Percentiles rank a stretch among this genome's conserved stretches.
These are phyloP conservation scores for Dothiorella sarmentorum DNA, from an alignment of 2,329 filamentous ascomycete species.

Conservation along the genomic window DNA sequence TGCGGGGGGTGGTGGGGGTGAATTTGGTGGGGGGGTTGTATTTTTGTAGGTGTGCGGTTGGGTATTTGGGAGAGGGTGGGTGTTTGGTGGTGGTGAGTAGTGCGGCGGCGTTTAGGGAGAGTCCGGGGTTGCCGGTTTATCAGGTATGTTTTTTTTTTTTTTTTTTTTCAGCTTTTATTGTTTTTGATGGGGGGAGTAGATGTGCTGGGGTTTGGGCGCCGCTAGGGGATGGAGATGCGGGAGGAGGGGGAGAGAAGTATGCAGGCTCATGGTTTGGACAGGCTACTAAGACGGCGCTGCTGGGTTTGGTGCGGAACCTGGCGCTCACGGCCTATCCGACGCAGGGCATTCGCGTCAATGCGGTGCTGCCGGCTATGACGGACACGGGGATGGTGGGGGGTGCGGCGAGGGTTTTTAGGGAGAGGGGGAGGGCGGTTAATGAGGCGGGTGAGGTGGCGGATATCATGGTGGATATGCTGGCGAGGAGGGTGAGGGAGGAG, in stretches of 20 bases:
- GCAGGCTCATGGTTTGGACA: constrained; percentile 3
- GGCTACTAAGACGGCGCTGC: constrained; percentile 26
- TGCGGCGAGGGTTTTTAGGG: constrained; percentile 21
- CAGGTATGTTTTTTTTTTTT: constrained; percentile 16
- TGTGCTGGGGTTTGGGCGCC: no score
- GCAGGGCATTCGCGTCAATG: constrained; percentile 22
- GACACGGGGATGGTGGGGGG: constrained; percentile 7
- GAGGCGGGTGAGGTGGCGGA: constrained; percentile 23
- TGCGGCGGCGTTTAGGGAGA: constrained; percentile 15
- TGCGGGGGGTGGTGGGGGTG: constrained; percentile 43
- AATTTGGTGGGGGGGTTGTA: constrained; percentile 48
- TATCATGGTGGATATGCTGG: constrained; percentile 20
- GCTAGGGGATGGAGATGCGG: no score
- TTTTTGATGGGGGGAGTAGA: neutral
- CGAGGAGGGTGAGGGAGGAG: neutral
- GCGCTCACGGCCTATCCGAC: constrained; percentile 25
- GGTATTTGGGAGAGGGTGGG: constrained; percentile 37
- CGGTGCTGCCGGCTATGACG: neutral
- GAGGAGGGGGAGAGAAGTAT: no score
- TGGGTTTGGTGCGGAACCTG: constrained; percentile 25
- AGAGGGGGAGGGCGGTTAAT: constrained; percentile 23
- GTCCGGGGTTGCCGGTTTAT: constrained; percentile 10
- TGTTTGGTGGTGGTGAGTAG: constrained; percentile 5
- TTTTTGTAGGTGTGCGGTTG: constrained; percentile 49
- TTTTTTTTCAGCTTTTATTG: neutral